Conservation (phyloP, 768 basidiomycete genomes). For the Hygrophorus pudorinus region DNA sequence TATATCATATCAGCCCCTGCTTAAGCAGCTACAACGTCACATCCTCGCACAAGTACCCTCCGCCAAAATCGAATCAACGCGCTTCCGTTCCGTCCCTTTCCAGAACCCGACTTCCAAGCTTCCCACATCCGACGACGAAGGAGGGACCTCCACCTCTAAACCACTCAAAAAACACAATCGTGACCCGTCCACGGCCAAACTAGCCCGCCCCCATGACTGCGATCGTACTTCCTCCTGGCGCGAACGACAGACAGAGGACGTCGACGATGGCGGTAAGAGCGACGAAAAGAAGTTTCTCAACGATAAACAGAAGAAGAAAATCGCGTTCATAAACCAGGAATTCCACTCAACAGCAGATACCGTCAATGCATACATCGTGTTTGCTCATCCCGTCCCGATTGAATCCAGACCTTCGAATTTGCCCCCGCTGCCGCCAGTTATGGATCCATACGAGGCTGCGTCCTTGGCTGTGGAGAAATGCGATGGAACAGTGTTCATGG, state of each 20-base stretch:
- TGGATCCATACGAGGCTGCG: slow-evolving; percentile 70
- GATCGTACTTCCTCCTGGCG: slow-evolving; percentile 56
- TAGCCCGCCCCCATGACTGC: slow-evolving; percentile 39
- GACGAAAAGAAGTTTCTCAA: slow-evolving; percentile 64
- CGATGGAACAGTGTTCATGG: slow-evolving; percentile 68
- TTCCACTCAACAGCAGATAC: slow-evolving; percentile 70
- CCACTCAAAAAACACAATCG: slow-evolving; percentile 15
- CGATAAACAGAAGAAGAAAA: slow-evolving; percentile 80
- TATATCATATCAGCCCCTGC: slow-evolving; percentile 40
- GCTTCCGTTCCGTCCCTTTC: slow-evolving; percentile 92
- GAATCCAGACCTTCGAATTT: slow-evolving; percentile 35
- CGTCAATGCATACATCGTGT: slow-evolving; percentile 86
- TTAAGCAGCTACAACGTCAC: slow-evolving; percentile 70
- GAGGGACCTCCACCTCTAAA: slow-evolving; percentile 15
- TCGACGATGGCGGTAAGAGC: slow-evolving; percentile 29
- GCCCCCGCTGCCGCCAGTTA: slow-evolving; percentile 35
- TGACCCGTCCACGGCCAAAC: slow-evolving; percentile 9
- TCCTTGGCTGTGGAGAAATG: slow-evolving; percentile 42
- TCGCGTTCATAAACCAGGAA: slow-evolving; percentile 90
- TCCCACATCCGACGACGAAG: slow-evolving; percentile 29
- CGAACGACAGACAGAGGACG: slow-evolving; percentile 33
- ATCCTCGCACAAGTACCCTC: slow-evolving; percentile 60
- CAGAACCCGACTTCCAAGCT: slow-evolving; percentile 66
- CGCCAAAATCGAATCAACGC: slow-evolving; percentile 83
- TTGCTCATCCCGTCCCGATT: slow-evolving; percentile 53